Evolutionary conservation across 306 rosid genomes (phyloP).

Genomic region (Prunus dulcis): DNA sequence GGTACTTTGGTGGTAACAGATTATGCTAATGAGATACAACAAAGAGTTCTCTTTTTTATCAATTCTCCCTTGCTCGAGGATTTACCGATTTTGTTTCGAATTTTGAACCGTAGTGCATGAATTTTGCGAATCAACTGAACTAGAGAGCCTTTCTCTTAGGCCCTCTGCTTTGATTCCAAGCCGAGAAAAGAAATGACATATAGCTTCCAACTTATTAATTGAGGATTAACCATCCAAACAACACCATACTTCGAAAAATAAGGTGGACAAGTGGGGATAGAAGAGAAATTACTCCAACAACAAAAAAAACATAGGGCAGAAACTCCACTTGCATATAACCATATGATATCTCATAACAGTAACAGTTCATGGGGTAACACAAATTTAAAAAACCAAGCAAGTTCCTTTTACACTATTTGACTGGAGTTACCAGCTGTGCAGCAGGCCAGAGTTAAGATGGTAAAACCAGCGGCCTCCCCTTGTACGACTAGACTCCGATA

Average conservation of each 20-base stretch:
- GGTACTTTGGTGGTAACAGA: background rate
- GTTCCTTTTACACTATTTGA: background rate
- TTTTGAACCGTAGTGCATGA: too few relatives aligned
- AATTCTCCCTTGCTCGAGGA: background rate
- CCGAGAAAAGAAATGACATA: background rate
- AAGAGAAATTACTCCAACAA: background rate
- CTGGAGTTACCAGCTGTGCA: background rate
- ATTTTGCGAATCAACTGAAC: background rate
- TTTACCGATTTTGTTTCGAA: background rate
- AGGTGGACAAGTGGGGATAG: background rate
- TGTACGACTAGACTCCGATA: background rate
- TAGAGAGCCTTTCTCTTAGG: background rate
- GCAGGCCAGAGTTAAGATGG: background rate
- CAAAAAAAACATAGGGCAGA: background rate
- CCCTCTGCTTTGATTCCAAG: background rate
- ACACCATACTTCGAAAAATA: background rate
- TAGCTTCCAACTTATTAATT: background rate
- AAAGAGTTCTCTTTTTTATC: background rate
- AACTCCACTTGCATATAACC: slow-evolving; percentile 4
- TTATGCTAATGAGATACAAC: background rate
- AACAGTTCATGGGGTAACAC: background rate
- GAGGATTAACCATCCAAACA: background rate
- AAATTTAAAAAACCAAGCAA: slow-evolving; percentile 2
- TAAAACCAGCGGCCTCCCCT: background rate
- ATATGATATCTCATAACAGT: background rate